phyloP scores from a whole-genome alignment of 2,329 filamentous ascomycete genomes.

The Aspergillus thermomutatus region DNA sequence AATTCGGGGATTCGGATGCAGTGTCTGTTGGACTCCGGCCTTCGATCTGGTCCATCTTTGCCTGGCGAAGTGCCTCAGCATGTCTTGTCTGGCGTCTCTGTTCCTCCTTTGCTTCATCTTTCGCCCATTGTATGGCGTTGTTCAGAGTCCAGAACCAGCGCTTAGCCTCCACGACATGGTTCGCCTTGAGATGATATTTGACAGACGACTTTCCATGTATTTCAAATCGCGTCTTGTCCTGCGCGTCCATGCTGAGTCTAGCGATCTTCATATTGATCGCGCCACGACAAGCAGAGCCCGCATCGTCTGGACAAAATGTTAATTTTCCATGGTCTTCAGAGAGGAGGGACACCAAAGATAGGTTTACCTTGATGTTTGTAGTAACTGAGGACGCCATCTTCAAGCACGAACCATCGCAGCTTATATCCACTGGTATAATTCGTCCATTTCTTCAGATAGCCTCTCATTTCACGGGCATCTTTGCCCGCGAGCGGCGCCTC shows the following conservation, averaged over 20 bases:
- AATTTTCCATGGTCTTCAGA: background rate
- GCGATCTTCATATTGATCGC: constrained; percentile 99
- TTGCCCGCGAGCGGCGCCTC: constrained; percentile 65
- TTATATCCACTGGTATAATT: constrained; percentile 98
- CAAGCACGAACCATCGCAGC: constrained; percentile 93
- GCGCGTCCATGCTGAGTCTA: constrained; percentile 87
- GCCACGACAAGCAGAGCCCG: constrained; percentile 90
- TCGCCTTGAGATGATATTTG: constrained; percentile 96
- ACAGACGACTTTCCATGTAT: constrained; percentile 98
- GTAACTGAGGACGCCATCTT: constrained; percentile 96
- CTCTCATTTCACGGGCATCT: constrained; percentile 94
- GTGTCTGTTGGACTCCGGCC: constrained; percentile 45
- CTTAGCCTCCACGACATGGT: constrained; percentile 97
- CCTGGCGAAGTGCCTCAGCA: constrained; percentile 72
- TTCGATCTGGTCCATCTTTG: constrained; percentile 70
- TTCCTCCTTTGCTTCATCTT: constrained; percentile 93
- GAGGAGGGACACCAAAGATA: background rate
- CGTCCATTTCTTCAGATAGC: constrained; percentile 98
- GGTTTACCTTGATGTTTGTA: constrained; percentile 83
- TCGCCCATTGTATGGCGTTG: constrained; percentile 97
- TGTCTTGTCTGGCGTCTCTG: constrained; percentile 71
- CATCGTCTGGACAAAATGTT: constrained; percentile 61
- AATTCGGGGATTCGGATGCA: constrained; percentile 35
- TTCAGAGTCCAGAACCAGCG: constrained; percentile 99
- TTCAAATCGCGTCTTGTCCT: constrained; percentile 97